A percentile compares a stretch with the other conserved stretches of the same genome.
phyloP scores from a whole-genome alignment of 257 asterid genomes.

The Scutellaria baicalensis region DNA sequence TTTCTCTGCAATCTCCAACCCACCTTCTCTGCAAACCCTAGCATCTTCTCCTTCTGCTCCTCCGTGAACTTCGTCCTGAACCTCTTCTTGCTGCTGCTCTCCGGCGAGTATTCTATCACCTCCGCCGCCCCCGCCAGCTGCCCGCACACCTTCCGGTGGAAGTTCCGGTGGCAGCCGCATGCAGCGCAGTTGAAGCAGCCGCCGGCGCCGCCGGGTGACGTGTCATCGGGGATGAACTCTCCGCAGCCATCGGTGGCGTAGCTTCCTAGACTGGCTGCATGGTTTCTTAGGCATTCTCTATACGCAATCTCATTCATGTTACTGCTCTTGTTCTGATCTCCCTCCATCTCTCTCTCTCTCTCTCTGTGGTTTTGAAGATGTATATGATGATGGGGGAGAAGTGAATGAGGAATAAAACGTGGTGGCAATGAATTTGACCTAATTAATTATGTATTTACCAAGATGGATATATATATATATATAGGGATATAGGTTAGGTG shows the following conservation, averaged over 20 bases:
- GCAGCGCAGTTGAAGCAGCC: conserved; percentile 48
- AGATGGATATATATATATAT: background rate
- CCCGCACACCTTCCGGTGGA: conserved; percentile 53
- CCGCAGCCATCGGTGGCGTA: conserved; percentile 87
- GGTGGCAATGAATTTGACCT: conserved; percentile 36
- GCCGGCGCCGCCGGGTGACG: background rate
- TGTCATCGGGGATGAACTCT: conserved; percentile 38
- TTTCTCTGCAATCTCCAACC: conserved; percentile 65
- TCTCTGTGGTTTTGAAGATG: background rate
- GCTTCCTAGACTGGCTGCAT: conserved; percentile 81
- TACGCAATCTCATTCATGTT: conserved; percentile 16
- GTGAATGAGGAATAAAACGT: conserved; percentile 18
- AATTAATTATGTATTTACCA: conserved; percentile 14
- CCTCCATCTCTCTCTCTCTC: conserved; percentile 37
- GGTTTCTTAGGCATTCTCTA: conserved; percentile 61
- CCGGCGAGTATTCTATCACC: conserved; percentile 11
- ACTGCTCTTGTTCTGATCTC: conserved; percentile 19
- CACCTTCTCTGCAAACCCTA: conserved; percentile 55
- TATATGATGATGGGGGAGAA: conserved; percentile 13
- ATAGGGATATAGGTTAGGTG: background rate
- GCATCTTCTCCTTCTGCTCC: conserved; percentile 71
- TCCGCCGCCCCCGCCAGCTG: conserved; percentile 9
- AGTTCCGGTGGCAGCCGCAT: conserved; percentile 77
- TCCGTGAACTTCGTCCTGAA: conserved; percentile 54
- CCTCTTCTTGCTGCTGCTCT: conserved; percentile 47